These are phyloP conservation scores for Ramaria sp. DNA, from an alignment of 768 basidiomycete species.

Conservation along the genomic window DNA sequence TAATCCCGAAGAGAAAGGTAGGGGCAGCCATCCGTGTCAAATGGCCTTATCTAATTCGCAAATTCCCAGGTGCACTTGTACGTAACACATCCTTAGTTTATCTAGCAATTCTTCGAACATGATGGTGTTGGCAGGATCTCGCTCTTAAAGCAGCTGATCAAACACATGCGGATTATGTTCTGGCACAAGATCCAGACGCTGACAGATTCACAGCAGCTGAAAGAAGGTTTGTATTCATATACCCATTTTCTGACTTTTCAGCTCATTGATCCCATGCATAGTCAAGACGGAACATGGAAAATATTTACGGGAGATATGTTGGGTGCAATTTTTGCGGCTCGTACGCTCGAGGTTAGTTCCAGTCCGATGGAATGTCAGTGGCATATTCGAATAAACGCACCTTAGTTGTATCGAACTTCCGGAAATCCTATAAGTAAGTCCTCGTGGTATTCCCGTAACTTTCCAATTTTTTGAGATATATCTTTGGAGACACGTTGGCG, in stretches of 20 bases:
- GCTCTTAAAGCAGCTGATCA: constrained; percentile 54
- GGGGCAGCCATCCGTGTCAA: constrained; percentile 4
- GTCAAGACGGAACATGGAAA: constrained; percentile 48
- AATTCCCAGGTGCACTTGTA: constrained; percentile 17
- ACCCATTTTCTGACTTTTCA: not conserved
- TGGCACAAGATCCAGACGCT: constrained; percentile 86
- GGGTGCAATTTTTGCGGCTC: constrained; percentile 42
- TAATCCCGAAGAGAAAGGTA: constrained; percentile 87
- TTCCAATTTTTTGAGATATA: constrained; percentile 2
- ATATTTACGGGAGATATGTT: constrained; percentile 81
- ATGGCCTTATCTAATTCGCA: not conserved
- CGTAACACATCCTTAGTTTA: constrained; percentile 1
- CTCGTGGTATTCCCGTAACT: not conserved
- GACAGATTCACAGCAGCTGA: constrained; percentile 78
- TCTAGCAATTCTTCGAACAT: not conserved
- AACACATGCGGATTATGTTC: constrained; percentile 47
- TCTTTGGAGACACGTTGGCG: constrained; percentile 44
- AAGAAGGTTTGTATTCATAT: constrained; percentile 32
- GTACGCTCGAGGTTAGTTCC: constrained; percentile 22
- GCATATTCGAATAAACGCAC: not conserved
- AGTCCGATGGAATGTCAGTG: not conserved
- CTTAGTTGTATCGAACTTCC: constrained; percentile 27
- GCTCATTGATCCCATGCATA: constrained; percentile 1
- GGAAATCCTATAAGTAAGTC: constrained; percentile 34
- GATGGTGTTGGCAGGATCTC: constrained; percentile 41